Percentiles rank a stretch among this genome's conserved stretches.
These are phyloP conservation scores for Drechslera avenae DNA, from an alignment of 2,329 filamentous ascomycete species.

Conservation along the genomic window DNA sequence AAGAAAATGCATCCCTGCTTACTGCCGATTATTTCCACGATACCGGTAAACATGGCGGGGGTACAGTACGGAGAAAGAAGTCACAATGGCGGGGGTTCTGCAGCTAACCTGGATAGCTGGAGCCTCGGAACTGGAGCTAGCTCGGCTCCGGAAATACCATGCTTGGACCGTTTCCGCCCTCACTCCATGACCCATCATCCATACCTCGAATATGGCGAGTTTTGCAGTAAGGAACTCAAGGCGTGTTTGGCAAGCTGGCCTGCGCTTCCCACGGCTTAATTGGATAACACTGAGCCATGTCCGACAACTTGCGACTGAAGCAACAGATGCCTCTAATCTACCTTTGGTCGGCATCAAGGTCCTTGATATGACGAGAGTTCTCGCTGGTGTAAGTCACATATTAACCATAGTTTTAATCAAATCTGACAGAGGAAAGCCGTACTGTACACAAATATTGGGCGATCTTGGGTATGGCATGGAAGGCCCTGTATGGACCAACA, in stretches of 20 bases:
- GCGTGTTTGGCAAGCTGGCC: conserved; percentile 11
- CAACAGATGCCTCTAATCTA: conserved; percentile 54
- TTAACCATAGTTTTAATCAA: not conserved
- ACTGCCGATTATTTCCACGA: conserved; percentile 75
- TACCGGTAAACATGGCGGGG: conserved; percentile 83
- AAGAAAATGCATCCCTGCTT: conserved; percentile 43
- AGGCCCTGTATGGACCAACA: conserved; percentile 42
- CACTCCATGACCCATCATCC: not conserved
- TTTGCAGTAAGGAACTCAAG: conserved; percentile 23
- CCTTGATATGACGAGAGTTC: conserved; percentile 93
- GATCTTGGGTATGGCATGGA: conserved; percentile 78
- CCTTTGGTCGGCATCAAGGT: conserved; percentile 87
- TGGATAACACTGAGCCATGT: conserved; percentile 13
- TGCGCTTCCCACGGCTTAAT: conserved; percentile 10
- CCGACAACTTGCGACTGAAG: conserved; percentile 52
- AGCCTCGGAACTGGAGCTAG: conserved; percentile 27
- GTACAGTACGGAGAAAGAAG: conserved; percentile 4
- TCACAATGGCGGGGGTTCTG: conserved; percentile 30
- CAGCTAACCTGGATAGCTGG: conserved; percentile 11
- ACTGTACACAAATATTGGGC: conserved; percentile 94
- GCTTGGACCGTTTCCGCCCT: conserved; percentile 9
- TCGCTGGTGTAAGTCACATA: conserved; percentile 76
- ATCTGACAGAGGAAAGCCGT: conserved; percentile 67
- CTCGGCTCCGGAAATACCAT: conserved; percentile 17
- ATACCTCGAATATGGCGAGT: conserved; percentile 18